A percentile compares a stretch with the other conserved stretches of the same genome.
These are phyloP conservation scores for Fusarium irregulare DNA, from an alignment of 2,329 filamentous ascomycete genomes.

Conservation along the genomic window DNA sequence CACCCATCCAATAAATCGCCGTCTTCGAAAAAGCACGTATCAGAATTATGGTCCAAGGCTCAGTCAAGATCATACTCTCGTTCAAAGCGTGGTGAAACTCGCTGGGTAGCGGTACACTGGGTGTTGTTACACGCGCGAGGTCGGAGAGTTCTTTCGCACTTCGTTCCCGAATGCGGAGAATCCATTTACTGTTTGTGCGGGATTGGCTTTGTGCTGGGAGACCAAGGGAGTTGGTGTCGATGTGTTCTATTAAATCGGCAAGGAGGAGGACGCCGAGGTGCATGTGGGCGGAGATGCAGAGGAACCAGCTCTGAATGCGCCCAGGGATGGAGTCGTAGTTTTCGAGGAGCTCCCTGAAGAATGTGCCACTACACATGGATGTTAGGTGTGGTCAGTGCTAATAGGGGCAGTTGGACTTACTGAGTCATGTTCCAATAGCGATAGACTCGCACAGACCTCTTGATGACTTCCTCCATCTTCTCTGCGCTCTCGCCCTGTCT, in stretches of 20 bases:
- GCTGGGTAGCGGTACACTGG: constrained; percentile 40
- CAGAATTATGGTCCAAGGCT: constrained; percentile 68
- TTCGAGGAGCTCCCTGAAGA: constrained; percentile 62
- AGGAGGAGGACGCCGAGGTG: constrained; percentile 66
- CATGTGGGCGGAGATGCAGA: constrained; percentile 67
- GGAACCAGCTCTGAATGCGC: constrained; percentile 68
- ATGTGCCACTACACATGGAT: constrained; percentile 47
- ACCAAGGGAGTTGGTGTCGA: constrained; percentile 55
- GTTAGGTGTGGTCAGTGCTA: neutral
- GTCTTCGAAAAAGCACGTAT: constrained; percentile 64
- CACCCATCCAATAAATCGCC: constrained; percentile 51
- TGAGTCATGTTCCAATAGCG: constrained; percentile 66
- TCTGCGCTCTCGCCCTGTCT: constrained; percentile 51
- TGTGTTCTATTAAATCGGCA: constrained; percentile 63
- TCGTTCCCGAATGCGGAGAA: constrained; percentile 54
- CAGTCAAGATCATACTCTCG: constrained; percentile 65
- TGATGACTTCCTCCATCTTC: constrained; percentile 60
- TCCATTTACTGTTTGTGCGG: constrained; percentile 49
- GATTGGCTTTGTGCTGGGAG: constrained; percentile 26
- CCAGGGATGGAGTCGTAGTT: constrained; percentile 62
- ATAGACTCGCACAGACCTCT: constrained; percentile 60
- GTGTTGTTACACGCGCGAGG: constrained; percentile 59
- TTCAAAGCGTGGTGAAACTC: constrained; percentile 65
- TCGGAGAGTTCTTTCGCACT: constrained; percentile 61
- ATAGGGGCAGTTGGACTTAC: neutral